Base-by-base conservation (phyloP, 2,329 filamentous ascomycete species). In the Trichoderma cornu-damae region DNA sequence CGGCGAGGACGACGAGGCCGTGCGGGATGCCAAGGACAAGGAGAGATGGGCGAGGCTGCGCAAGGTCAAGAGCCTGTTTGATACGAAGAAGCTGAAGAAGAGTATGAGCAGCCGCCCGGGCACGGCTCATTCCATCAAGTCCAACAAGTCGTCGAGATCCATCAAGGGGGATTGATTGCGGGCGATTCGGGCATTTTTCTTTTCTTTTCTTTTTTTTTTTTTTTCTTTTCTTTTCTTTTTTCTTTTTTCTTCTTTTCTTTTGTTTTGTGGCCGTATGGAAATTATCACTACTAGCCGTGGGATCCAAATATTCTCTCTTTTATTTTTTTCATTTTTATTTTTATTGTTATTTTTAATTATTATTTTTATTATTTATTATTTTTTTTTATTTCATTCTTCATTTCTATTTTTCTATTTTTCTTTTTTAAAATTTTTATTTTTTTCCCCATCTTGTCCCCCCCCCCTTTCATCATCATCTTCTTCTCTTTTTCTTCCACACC, bases 11-110 rank as follows among this genome's bases (percentile, higher is more conserved):
- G 75, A 80, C 18, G 75, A 79, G 44, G 74, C 72, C 37, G 70
- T 69, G 0, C 73, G 77, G 24, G 76, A 78, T 46, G 77, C 73
- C 43, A 87, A 87, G 67, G 87, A 90, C 60, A 87, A 87, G 69
- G 85, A 88, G 70, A 78, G 87, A 61, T 89, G 86, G 86, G 81
- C 85, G n/a, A 79, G 85, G 63, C 72, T 90, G 61, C 80, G 85
- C 64, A 80, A 82, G 58, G 85, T 90, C 58, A 88, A 88, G 76
- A 88, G 85, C 66, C 71, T 88, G 46, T 84, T 90, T 65, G 84
- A 87, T 61, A 78, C 82, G 5, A 89, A 88, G 69, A 85, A 80
- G 66, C 69, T 78, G 52, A 73, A 71, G 55, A 71, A 72, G 34
- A 70, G 73, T 3, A 63, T 72, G 16, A 74, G 70, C 56, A 74